phyloP scores from a whole-genome alignment of 768 basidiomycete species.

The Lentinula edodes region DNA sequence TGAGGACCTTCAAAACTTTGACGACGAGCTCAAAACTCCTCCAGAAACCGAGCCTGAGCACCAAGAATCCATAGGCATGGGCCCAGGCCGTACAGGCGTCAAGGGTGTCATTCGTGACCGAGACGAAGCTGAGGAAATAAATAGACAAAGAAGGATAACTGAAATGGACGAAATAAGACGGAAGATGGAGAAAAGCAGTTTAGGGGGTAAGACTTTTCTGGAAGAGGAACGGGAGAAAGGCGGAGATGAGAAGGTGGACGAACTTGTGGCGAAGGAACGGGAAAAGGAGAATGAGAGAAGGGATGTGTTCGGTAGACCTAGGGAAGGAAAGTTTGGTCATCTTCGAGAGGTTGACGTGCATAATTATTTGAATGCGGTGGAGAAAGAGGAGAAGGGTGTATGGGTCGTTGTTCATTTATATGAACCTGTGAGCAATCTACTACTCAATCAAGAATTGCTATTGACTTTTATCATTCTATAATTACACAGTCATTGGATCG shows the following conservation, averaged over 20 bases:
- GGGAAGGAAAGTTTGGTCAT: slow-evolving; percentile 66
- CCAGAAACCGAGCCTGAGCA: slow-evolving; percentile 11
- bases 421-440: slow-evolving; percentile 53
- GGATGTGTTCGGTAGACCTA: slow-evolving; percentile 42
- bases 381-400: slow-evolving; percentile 58
- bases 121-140: slow-evolving; percentile 56
- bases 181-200: slow-evolving; percentile 57
- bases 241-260: slow-evolving; percentile 40
- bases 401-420: slow-evolving; percentile 89
- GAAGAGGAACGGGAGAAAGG: slow-evolving; percentile 67
- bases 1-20: slow-evolving; percentile 37
- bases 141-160: slow-evolving; percentile 43
- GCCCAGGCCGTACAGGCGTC: slow-evolving; percentile 80
- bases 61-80: slow-evolving; percentile 74
- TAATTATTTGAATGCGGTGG: slow-evolving; percentile 71
- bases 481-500: slow-evolving; percentile 60
- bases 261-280: slow-evolving; percentile 38
- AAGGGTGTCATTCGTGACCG: slow-evolving; percentile 85
- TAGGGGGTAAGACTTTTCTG: slow-evolving; percentile 69
- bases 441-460: slow-evolving; percentile 1
- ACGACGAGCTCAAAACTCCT: slow-evolving; percentile 14
- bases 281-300: slow-evolving; percentile 25
- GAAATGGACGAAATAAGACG: slow-evolving; percentile 49
- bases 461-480: background rate
- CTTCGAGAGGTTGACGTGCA: slow-evolving; percentile 72